A percentile compares a stretch with the other conserved stretches of the same genome.
These are phyloP conservation scores for Leucoagaricus sp. DNA, from an alignment of 1,284 basidiomycete genomes.

Conservation along the genomic window DNA sequence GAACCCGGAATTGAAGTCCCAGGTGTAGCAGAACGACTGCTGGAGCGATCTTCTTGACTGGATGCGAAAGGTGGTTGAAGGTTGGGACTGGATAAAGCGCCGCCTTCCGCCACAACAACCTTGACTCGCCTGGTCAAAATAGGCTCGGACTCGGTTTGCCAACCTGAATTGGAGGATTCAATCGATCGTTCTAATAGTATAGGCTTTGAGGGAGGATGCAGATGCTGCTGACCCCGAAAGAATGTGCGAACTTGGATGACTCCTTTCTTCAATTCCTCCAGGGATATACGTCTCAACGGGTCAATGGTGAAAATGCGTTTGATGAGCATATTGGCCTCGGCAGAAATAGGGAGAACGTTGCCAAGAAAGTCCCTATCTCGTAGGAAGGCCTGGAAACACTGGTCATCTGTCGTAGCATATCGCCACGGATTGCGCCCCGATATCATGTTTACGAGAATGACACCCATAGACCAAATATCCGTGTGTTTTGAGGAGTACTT, in stretches of 20 bases:
- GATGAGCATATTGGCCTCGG: conserved; percentile 54
- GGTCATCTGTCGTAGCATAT: conserved; percentile 70
- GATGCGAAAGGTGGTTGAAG: conserved; percentile 23
- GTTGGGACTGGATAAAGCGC: conserved; percentile 34
- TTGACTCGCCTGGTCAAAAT: neutral
- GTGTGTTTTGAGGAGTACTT: conserved; percentile 74
- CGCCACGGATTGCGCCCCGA: conserved; percentile 90
- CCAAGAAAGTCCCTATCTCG: conserved; percentile 69
- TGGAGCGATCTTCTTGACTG: neutral
- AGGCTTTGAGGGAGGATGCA: conserved; percentile 20
- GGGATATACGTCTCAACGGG: conserved; percentile 54
- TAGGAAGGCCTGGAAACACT: conserved; percentile 72
- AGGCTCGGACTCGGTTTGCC: conserved; percentile 5
- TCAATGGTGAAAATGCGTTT: conserved; percentile 59
- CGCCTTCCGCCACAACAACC: conserved; percentile 6
- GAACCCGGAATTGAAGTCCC: neutral
- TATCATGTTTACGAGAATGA: conserved; percentile 84
- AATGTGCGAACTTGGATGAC: conserved; percentile 65
- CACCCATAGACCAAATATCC: conserved; percentile 93
- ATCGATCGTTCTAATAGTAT: neutral
- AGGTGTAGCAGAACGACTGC: neutral
- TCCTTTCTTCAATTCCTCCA: conserved; percentile 61
- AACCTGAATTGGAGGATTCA: neutral
- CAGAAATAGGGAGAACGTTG: conserved; percentile 73
- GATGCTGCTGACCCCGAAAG: conserved; percentile 36